Percentiles rank a stretch among this genome's conserved stretches.
phyloP scores from a whole-genome alignment of 2,329 filamentous ascomycete genomes.

The Sclerotinia glacialis region DNA sequence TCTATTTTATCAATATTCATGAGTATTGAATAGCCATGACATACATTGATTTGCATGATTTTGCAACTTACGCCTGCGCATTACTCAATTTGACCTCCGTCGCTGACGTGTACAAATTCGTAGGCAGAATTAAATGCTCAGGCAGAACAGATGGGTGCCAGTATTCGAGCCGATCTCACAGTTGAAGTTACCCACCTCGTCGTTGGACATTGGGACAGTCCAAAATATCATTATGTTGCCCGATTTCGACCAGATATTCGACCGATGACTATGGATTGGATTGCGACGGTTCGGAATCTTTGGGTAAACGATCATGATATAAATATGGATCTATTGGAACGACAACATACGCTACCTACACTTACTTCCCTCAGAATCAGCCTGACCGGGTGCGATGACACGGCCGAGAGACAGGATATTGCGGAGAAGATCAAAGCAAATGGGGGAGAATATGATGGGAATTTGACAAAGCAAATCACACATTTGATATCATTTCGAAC shows the following conservation, averaged over 20 bases:
- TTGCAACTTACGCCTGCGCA: background rate
- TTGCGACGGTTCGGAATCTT: constrained; percentile 71
- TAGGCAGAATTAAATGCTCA: constrained; percentile 58
- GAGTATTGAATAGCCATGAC: background rate
- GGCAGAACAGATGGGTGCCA: constrained; percentile 78
- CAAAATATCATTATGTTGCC: constrained; percentile 94
- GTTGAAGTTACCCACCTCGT: constrained; percentile 93
- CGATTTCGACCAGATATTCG: constrained; percentile 82
- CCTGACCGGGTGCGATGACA: constrained; percentile 68
- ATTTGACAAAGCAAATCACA: constrained; percentile 80
- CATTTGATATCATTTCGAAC: constrained; percentile 80
- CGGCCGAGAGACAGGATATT: constrained; percentile 65
- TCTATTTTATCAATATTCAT: background rate
- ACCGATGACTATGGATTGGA: constrained; percentile 78
- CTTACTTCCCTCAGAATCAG: constrained; percentile 64
- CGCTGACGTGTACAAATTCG: constrained; percentile 10
- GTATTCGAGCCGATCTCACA: constrained; percentile 89
- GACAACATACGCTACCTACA: constrained; percentile 59
- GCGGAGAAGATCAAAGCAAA: constrained; percentile 61
- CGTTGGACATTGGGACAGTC: constrained; percentile 82
- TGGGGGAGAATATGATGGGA: constrained; percentile 81
- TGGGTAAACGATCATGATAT: constrained; percentile 81
- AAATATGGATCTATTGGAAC: constrained; percentile 68
- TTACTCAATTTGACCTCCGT: background rate
- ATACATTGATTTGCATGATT: background rate